Conservation (phyloP, 768 basidiomycete genomes). For the Russula griseocarnosa region DNA sequence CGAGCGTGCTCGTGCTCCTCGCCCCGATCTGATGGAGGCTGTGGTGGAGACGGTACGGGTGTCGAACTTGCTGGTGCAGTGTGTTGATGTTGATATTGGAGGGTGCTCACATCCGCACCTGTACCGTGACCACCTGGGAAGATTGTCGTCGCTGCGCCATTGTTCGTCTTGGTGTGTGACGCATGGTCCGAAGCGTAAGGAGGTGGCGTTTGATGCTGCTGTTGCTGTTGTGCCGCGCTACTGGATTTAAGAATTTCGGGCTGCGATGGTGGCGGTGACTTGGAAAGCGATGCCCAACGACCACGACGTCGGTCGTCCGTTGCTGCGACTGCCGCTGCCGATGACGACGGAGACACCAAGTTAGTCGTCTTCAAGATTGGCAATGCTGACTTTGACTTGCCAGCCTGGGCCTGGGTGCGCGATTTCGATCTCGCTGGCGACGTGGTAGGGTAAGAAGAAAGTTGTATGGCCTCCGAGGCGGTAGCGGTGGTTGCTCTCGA, state of each 20-base stretch:
- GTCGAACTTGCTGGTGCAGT: background rate
- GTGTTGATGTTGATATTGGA: background rate
- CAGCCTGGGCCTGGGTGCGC: background rate
- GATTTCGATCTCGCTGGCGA: background rate
- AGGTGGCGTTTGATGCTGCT: background rate
- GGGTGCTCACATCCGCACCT: too few relatives aligned
- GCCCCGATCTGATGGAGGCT: background rate
- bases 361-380: constrained; percentile 10
- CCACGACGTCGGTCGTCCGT: background rate
- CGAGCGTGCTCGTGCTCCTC: background rate
- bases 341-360: background rate
- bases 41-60: background rate
- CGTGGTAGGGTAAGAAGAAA: background rate
- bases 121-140: background rate
- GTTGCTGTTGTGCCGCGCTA: background rate
- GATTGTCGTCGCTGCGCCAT: background rate
- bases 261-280: background rate
- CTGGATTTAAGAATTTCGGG: background rate
- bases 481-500: too few relatives aligned
- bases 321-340: background rate
- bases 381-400: constrained; percentile 11
- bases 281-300: background rate
- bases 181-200: background rate
- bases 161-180: background rate
- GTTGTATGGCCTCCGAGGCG: background rate